Conservation (phyloP, 2,329 filamentous ascomycete genomes). For the Sporothrix pallida region DNA sequence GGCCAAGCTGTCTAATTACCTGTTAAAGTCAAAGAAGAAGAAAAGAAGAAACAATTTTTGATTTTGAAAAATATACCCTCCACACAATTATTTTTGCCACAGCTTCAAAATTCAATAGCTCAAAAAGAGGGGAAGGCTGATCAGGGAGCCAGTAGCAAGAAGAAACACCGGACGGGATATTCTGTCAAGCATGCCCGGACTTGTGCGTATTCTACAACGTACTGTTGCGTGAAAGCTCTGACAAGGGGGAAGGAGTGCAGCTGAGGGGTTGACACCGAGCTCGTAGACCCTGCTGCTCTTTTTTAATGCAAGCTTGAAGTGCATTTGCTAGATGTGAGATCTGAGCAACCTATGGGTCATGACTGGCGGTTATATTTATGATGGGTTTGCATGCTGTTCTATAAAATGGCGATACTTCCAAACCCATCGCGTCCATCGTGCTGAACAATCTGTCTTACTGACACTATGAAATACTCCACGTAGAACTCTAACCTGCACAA, state of each 20-base stretch:
- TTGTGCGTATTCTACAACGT: background rate
- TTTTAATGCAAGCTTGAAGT: background rate
- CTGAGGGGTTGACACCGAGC: background rate
- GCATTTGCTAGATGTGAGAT: background rate
- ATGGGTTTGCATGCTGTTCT: too few species aligned
- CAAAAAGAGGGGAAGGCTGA: background rate
- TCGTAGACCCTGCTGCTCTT: background rate
- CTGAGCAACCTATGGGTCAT: background rate
- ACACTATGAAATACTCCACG: too few species aligned
- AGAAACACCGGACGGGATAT: background rate
- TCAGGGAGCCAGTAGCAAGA: background rate
- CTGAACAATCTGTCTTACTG: too few species aligned
- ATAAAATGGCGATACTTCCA: too few species aligned
- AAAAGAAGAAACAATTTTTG: slow-evolving; percentile 4
- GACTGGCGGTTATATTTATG: background rate
- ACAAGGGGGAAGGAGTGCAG: background rate
- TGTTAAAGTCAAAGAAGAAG: background rate
- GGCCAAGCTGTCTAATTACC: background rate
- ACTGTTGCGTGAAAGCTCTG: background rate
- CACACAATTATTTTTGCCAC: background rate
- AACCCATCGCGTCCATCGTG: too few species aligned
- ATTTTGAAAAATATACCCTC: background rate
- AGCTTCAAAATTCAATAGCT: background rate
- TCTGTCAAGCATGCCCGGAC: background rate
- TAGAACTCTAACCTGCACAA: background rate